Conservation (phyloP, 106 monocot genomes). For the Iris macrosiphon region DNA sequence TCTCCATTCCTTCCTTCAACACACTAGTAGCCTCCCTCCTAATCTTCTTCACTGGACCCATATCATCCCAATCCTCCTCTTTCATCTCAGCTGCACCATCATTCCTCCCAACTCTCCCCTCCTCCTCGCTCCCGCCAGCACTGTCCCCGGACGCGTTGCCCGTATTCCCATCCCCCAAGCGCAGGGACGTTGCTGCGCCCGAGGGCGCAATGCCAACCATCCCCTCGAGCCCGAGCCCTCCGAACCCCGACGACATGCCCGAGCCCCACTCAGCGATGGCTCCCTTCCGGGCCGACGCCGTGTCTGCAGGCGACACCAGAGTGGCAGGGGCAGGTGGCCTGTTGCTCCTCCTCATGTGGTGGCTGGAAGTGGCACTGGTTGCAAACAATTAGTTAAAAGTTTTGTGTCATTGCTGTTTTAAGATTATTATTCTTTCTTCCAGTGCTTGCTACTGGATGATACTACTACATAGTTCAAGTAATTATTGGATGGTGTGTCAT, state of each 20-base stretch:
- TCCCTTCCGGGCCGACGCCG: not conserved
- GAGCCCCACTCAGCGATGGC: conserved; percentile 3
- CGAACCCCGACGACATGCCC: not conserved
- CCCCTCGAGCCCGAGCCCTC: conserved; percentile 2
- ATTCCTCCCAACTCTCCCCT: not conserved
- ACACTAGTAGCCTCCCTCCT: not conserved
- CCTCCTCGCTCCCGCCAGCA: not conserved
- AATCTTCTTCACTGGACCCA: not conserved
- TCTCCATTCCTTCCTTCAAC: no score
- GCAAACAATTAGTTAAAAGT: no score
- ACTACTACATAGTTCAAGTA: not conserved
- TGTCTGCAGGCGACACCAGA: not conserved
- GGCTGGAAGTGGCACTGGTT: no score
- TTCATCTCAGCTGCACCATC: not conserved
- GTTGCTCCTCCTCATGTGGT: no score
- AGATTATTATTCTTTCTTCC: no score
- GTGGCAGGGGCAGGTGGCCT: no score
- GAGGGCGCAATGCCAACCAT: not conserved
- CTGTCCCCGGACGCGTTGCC: conserved; percentile 2
- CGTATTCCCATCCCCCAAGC: conserved; percentile 1
- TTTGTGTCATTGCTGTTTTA: no score
- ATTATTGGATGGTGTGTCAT: not conserved
- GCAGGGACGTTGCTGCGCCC: not conserved
- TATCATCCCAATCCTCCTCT: not conserved
- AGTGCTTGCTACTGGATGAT: not conserved